A percentile compares a stretch with the other conserved stretches of the same genome.
Evolutionary conservation across 257 asterid species (phyloP).

Genomic region (Solanum arcanum): DNA sequence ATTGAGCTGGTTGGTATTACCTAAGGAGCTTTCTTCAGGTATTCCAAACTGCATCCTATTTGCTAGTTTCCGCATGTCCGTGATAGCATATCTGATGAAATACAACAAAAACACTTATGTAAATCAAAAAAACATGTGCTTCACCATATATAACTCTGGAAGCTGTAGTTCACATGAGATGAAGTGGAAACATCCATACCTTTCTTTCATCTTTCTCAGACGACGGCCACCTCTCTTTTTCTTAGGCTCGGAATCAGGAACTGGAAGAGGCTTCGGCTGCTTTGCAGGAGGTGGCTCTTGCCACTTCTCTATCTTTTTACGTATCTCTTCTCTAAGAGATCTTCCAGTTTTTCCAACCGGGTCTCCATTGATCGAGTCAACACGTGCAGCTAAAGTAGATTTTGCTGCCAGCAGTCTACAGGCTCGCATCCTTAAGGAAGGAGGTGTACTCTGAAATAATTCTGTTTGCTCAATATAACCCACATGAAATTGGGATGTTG

Average conservation of each 20-base stretch:
- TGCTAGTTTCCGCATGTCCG: conserved; percentile 95
- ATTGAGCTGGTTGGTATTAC: conserved; percentile 17
- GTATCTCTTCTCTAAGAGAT: conserved; percentile 58
- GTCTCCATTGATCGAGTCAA: conserved; percentile 78
- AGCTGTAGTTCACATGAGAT: not conserved
- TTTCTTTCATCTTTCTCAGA: conserved; percentile 93
- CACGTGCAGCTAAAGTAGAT: conserved; percentile 93
- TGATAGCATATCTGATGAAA: conserved; percentile 70
- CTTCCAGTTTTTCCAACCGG: conserved; percentile 83
- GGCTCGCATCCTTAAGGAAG: conserved; percentile 80
- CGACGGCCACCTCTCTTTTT: conserved; percentile 97
- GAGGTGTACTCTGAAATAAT: conserved; percentile 82
- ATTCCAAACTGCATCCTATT: conserved; percentile 94
- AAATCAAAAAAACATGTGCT: not conserved
- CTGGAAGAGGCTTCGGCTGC: conserved; percentile 97
- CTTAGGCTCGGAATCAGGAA: conserved; percentile 97
- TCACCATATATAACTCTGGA: not conserved
- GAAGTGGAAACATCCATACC: conserved; percentile 24
- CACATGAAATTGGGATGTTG: conserved; percentile 79
- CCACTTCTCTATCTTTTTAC: conserved; percentile 93
- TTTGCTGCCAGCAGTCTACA: conserved; percentile 89
- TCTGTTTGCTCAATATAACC: conserved; percentile 91
- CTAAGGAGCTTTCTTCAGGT: conserved; percentile 97
- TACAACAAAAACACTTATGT: conserved; percentile 1
- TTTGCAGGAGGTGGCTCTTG: conserved; percentile 99